Evolutionary conservation across 1,284 basidiomycete genomes (phyloP).

Genomic region (Cerioporus squamosus): DNA sequence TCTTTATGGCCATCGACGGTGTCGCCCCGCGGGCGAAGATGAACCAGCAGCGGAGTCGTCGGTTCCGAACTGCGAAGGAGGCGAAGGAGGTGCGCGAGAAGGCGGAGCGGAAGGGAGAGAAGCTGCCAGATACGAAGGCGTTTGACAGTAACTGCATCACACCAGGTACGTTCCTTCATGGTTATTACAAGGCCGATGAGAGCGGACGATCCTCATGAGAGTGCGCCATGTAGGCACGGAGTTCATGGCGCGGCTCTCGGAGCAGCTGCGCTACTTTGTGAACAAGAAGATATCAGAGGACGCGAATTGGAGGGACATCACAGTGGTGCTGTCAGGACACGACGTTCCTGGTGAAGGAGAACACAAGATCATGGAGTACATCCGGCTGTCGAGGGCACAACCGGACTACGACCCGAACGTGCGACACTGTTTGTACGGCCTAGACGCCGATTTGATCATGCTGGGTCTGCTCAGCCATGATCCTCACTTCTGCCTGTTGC

Average conservation of each 20-base stretch:
- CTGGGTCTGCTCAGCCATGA: conserved; percentile 96
- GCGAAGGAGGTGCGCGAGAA: conserved; percentile 87
- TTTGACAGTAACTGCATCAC: conserved; percentile 99
- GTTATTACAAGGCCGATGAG: neutral
- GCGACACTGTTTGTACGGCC: conserved; percentile 96
- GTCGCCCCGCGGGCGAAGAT: conserved; percentile 99
- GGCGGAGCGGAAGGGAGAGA: conserved; percentile 89
- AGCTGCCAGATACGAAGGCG: conserved; percentile 89
- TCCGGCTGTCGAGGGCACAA: conserved; percentile 92
- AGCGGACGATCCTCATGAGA: neutral
- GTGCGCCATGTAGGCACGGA: conserved; percentile 70
- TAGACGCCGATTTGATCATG: conserved; percentile 99
- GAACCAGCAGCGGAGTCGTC: conserved; percentile 96
- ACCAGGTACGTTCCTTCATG: conserved; percentile 68
- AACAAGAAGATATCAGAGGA: conserved; percentile 98
- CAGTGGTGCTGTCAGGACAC: conserved; percentile 97
- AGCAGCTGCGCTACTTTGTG: conserved; percentile 94
- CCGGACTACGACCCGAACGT: conserved; percentile 93
- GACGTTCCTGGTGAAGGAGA: conserved; percentile 99
- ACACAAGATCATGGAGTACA: conserved; percentile 99
- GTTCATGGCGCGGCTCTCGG: conserved; percentile 93
- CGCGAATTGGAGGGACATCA: conserved; percentile 89
- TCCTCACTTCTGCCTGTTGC: conserved; percentile 96
- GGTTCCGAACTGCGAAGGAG: conserved; percentile 96
- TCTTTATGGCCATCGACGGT: conserved; percentile 98